Percentiles rank a stretch among this genome's conserved stretches.
phyloP scores from a whole-genome alignment of 805 yeast genomes.

The Starmerella potacharoeniae region DNA sequence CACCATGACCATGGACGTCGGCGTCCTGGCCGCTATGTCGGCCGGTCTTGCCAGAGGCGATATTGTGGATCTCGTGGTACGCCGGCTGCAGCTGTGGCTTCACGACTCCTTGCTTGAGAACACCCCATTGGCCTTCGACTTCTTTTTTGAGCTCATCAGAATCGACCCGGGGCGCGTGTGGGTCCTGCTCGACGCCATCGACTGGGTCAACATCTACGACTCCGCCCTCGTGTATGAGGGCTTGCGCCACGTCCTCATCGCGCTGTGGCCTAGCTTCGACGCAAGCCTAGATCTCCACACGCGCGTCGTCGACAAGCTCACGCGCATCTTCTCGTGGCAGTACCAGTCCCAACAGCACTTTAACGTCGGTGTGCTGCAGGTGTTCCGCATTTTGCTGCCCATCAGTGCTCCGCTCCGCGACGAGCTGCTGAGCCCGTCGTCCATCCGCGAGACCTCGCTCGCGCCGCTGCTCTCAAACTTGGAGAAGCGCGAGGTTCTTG shows the following conservation, averaged over 20 bases:
- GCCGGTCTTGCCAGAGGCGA: conserved; percentile 42
- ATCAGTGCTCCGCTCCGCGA: conserved; percentile 28
- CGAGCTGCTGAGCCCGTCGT: conserved; percentile 19
- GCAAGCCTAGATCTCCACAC: conserved; percentile 1
- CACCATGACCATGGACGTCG: conserved; percentile 35
- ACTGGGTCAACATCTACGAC: conserved; percentile 6
- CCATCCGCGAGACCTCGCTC: conserved; percentile 23
- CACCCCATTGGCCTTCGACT: conserved; percentile 27
- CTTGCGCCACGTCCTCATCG: conserved; percentile 1
- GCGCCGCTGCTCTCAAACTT: conserved; percentile 44
- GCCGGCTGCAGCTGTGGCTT: conserved; percentile 47
- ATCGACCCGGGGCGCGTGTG: conserved; percentile 59
- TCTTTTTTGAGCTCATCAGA: conserved; percentile 39
- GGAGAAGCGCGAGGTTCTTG: conserved; percentile 37
- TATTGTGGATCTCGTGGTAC: conserved; percentile 48
- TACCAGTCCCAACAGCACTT: conserved; percentile 2
- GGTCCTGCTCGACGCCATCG: conserved; percentile 47
- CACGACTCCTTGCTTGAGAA: conserved; percentile 7
- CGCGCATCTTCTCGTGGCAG: conserved; percentile 5
- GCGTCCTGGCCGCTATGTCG: conserved; percentile 34
- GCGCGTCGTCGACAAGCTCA: conserved; percentile 3
- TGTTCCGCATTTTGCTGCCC: conserved; percentile 29
- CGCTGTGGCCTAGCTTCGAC: conserved; percentile 13
- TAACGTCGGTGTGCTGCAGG: conserved; percentile 5
- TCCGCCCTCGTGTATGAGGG: conserved; percentile 5